Percentiles rank a stretch among this genome's conserved stretches.
These are phyloP conservation scores for Nakaseomyces glabratus DNA, from an alignment of 1,139 yeast species.

Conservation along the genomic window DNA sequence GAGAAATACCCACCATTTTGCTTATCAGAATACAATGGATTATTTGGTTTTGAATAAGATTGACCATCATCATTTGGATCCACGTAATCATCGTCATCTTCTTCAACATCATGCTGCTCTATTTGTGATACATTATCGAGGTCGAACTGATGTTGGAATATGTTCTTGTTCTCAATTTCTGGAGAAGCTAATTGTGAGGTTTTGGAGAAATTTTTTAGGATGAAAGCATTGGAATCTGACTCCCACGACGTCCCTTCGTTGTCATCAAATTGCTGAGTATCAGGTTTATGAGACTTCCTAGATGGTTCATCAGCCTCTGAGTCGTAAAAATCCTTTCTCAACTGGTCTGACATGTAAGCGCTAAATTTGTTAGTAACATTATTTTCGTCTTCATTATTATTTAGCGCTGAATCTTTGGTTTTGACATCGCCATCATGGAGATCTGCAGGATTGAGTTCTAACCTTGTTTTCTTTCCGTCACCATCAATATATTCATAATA, in stretches of 20 bases:
- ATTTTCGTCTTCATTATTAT: conserved; percentile 20
- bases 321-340: conserved; percentile 43
- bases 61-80: conserved; percentile 80
- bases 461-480: conserved; percentile 27
- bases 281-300: conserved; percentile 13
- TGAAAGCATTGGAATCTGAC: conserved; percentile 11
- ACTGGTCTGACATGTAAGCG: conserved; percentile 76
- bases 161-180: conserved; percentile 14
- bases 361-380: conserved; percentile 49
- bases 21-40: conserved; percentile 41
- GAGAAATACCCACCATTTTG: conserved; percentile 4
- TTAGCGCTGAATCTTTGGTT: conserved; percentile 17
- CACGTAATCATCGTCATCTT: conserved; percentile 37
- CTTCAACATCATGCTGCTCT: conserved; percentile 8
- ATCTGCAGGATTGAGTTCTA: conserved; percentile 15
- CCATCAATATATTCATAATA: conserved; percentile 37
- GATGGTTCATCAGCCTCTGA: conserved; percentile 18
- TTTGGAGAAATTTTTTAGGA: conserved; percentile 12
- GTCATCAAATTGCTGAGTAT: conserved; percentile 4
- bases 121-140: conserved; percentile 9
- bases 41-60: conserved; percentile 52
- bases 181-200: conserved; percentile 14
- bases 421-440: conserved; percentile 12
- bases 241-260: conserved; percentile 10
- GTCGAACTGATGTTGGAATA: conserved; percentile 20